These are phyloP conservation scores for Carex littledalei DNA, from an alignment of 176 grass and related monocot species.

Conservation along the genomic window DNA sequence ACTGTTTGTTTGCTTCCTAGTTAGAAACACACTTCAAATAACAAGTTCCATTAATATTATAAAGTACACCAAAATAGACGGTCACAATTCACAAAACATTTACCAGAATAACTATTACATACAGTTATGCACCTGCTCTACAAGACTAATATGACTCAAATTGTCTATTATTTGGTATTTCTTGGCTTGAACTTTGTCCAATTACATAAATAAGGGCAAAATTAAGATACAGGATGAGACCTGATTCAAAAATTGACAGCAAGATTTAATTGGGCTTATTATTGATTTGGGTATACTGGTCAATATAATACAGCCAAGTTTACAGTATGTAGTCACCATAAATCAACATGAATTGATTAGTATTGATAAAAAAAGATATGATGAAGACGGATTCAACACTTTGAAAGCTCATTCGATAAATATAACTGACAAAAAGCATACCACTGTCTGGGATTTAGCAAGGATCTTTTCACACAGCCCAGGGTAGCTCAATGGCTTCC, in stretches of 20 bases:
- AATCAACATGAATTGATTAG: not conserved
- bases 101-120: not conserved
- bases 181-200: not conserved
- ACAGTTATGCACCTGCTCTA: not conserved
- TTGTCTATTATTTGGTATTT: not conserved
- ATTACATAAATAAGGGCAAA: not conserved
- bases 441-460: slow-evolving; percentile 96
- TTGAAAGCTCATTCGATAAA: not conserved
- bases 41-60: not conserved
- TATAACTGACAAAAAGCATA: slow-evolving; percentile 36
- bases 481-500: slow-evolving; percentile 81
- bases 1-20: not conserved
- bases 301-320: not conserved
- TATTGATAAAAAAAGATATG: not conserved
- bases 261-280: not conserved
- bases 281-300: not conserved
- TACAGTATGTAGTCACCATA: not conserved
- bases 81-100: not conserved
- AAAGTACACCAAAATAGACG: not conserved
- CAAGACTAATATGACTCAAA: not conserved
- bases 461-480: slow-evolving; percentile 95
- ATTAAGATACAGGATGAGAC: not conserved
- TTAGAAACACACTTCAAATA: not conserved
- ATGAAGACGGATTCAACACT: not conserved
- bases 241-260: not conserved